These are phyloP conservation scores for Sporothrix inflata DNA, from an alignment of 2,329 filamentous ascomycete genomes.

Conservation along the genomic window DNA sequence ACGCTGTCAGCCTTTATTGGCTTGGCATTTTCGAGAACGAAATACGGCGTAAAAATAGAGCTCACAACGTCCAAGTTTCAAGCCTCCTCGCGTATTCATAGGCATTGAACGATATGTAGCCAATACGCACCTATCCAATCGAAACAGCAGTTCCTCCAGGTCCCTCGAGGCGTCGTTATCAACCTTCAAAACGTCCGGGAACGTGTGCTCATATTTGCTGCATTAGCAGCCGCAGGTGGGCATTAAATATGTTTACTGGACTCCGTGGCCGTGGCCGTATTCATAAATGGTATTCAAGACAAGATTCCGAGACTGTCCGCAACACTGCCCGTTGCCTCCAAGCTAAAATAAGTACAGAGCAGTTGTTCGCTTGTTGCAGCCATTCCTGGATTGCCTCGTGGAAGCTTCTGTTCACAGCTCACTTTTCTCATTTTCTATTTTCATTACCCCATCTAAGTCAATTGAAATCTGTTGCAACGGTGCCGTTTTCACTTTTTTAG, in stretches of 20 bases:
- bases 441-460: not conserved
- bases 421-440: not conserved
- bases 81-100: not conserved
- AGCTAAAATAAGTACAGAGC: not conserved
- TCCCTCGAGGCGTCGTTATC: not conserved
- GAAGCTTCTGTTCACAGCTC: not conserved
- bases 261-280: not conserved
- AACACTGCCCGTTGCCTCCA: not conserved
- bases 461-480: not conserved
- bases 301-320: not conserved
- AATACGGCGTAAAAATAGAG: not conserved
- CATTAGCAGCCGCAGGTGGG: not conserved
- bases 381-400: constrained; percentile 5
- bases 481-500: not conserved
- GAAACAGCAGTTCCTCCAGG: not conserved
- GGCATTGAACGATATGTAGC: not conserved
- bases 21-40: not conserved
- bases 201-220: not conserved
- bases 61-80: not conserved
- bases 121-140: not conserved
- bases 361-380: constrained; percentile 3
- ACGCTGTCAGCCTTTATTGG: not conserved
- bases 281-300: not conserved
- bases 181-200: not conserved
- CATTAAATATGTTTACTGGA: not conserved